Conservation (phyloP, 2,329 filamentous ascomycete genomes). For the Neonectria ditissima region DNA sequence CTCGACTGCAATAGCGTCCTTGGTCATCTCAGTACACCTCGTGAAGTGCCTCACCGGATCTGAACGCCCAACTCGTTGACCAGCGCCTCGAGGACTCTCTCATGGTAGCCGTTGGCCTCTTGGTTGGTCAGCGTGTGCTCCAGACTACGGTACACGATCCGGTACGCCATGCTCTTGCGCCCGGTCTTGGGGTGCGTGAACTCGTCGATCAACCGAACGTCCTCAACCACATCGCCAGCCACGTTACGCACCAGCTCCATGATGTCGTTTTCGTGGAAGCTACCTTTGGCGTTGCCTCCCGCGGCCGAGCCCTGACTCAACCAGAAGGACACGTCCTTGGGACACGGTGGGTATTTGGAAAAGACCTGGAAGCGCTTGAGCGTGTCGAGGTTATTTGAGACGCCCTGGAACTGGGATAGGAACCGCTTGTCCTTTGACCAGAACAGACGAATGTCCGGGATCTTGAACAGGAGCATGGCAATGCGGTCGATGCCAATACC, state of each 20-base stretch:
- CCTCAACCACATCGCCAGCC: conserved; percentile 86
- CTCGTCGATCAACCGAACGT: conserved; percentile 85
- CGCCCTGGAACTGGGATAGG: conserved; percentile 81
- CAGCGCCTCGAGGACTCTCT: conserved; percentile 72
- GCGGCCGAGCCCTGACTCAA: conserved; percentile 63
- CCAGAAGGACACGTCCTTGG: conserved; percentile 97
- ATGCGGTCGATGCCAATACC: conserved; percentile 94
- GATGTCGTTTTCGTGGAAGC: conserved; percentile 93
- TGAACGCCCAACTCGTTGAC: conserved; percentile 82
- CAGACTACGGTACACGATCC: conserved; percentile 92
- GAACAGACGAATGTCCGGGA: conserved; percentile 96
- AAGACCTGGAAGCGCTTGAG: conserved; percentile 82
- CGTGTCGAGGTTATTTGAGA: conserved; percentile 62
- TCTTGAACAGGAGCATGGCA: conserved; percentile 96
- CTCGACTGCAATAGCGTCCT: background rate
- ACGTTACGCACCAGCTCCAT: conserved; percentile 94
- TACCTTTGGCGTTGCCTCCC: conserved; percentile 59
- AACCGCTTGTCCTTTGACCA: conserved; percentile 92
- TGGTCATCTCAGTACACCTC: background rate
- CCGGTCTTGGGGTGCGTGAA: conserved; percentile 90
- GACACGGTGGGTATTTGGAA: conserved; percentile 89
- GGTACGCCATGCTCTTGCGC: conserved; percentile 87
- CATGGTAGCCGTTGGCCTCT: conserved; percentile 83
- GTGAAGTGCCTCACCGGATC: conserved; percentile 47
- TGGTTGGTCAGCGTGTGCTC: conserved; percentile 89